Conservation (phyloP, 75 land plant genomes). For the Ceratopteris richardii region DNA sequence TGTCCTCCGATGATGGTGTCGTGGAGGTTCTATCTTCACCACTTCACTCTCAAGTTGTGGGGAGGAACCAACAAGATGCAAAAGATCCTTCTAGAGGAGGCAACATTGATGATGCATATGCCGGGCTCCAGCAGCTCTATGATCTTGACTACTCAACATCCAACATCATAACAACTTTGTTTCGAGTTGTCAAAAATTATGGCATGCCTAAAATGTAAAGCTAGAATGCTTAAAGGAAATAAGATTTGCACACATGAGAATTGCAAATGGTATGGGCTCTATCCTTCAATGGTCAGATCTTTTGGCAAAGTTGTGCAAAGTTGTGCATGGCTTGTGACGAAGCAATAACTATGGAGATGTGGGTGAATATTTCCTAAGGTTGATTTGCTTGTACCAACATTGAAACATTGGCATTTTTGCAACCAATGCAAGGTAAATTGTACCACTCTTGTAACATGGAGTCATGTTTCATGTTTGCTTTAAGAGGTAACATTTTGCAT, state of each 20-base stretch:
- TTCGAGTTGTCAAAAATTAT: slow-evolving; percentile 86
- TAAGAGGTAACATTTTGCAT: too few relatives aligned
- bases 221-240: slow-evolving; percentile 97
- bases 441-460: too few relatives aligned
- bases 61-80: too few relatives aligned
- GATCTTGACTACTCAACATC: slow-evolving; percentile 98
- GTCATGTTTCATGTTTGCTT: too few relatives aligned
- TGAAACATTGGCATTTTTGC: too few relatives aligned
- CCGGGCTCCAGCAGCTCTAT: slow-evolving; percentile 69
- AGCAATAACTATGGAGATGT: slow-evolving; percentile 43
- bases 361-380: too few relatives aligned
- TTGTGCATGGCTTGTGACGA: slow-evolving; percentile 60
- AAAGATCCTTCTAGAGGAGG: slow-evolving; percentile 83
- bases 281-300: slow-evolving; percentile 85
- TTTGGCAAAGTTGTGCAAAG: slow-evolving; percentile 90
- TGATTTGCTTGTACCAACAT: too few relatives aligned
- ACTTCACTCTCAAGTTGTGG: too few relatives aligned
- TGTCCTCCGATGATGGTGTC: too few relatives aligned
- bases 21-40: too few relatives aligned
- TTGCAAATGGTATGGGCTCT: slow-evolving; percentile 96
- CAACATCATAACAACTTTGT: slow-evolving; percentile 93
- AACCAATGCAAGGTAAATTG: too few relatives aligned
- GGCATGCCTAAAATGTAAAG: slow-evolving; percentile 93
- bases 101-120: slow-evolving; percentile 94
- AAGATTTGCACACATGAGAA: slow-evolving; percentile 99